phyloP scores from a whole-genome alignment of 2,329 filamentous ascomycete genomes.

The Diaporthe amygdali region DNA sequence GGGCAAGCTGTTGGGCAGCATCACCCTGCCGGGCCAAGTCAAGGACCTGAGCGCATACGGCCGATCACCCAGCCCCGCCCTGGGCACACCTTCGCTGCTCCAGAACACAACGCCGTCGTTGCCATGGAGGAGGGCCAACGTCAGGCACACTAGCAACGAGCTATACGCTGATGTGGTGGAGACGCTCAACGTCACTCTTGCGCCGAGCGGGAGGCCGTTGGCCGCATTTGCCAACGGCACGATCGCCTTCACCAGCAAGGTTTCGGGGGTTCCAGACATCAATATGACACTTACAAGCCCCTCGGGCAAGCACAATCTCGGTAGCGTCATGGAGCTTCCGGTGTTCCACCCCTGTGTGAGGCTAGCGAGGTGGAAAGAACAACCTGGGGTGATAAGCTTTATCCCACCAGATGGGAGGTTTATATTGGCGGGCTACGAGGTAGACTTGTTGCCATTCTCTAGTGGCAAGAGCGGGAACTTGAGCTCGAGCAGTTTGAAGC shows the following conservation, averaged over 20 bases:
- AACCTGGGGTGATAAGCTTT: constrained; percentile 91
- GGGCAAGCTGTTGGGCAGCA: constrained; percentile 85
- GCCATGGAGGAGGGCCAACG: constrained; percentile 90
- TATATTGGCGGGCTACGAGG: constrained; percentile 91
- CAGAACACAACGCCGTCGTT: constrained; percentile 58
- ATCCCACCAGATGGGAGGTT: constrained; percentile 94
- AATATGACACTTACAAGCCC: constrained; percentile 79
- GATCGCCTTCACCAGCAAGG: constrained; percentile 93
- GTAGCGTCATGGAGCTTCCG: constrained; percentile 79
- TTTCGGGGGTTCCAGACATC: constrained; percentile 94
- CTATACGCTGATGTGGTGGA: constrained; percentile 96
- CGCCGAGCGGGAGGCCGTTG: constrained; percentile 86
- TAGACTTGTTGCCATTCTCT: constrained; percentile 81
- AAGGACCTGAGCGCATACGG: constrained; percentile 24
- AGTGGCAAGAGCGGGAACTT: constrained; percentile 60
- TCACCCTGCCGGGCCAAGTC: constrained; percentile 72
- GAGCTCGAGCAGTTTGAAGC: constrained; percentile 69
- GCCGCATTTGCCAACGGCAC: constrained; percentile 89
- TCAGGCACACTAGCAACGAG: constrained; percentile 95
- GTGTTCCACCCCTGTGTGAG: constrained; percentile 97
- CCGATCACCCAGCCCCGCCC: constrained; percentile 17
- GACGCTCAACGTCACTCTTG: constrained; percentile 83
- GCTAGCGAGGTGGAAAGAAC: constrained; percentile 86
- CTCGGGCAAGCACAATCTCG: constrained; percentile 78
- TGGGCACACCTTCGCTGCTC: constrained; percentile 10